Evolutionary conservation across 768 basidiomycete genomes (phyloP).

Genomic region (Pleurotus tuber-regium): DNA sequence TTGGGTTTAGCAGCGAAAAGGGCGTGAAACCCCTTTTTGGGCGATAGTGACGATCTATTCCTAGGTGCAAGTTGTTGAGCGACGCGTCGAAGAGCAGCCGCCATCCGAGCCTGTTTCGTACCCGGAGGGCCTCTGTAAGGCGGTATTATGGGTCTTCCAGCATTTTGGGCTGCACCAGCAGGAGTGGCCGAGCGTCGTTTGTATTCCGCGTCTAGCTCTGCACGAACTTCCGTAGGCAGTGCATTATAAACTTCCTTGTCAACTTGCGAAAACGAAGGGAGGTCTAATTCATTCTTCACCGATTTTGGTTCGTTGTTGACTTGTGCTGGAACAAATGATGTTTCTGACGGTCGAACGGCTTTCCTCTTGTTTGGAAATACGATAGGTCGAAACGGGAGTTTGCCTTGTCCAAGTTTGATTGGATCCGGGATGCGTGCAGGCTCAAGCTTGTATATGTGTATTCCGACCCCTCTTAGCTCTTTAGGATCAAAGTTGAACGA

Average conservation of each 20-base stretch:
- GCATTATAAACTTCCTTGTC: constrained; percentile 70
- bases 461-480: constrained; percentile 89
- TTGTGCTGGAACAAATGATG: constrained; percentile 13
- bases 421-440: constrained; percentile 32
- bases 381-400: constrained; percentile 52
- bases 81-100: constrained; percentile 52
- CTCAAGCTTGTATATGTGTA: constrained; percentile 90
- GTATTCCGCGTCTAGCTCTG: constrained; percentile 68
- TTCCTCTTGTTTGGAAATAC: constrained; percentile 8
- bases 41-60: constrained; percentile 37
- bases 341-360: background rate
- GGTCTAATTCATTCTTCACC: constrained; percentile 27
- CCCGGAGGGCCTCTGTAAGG: constrained; percentile 5
- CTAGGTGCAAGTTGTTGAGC: constrained; percentile 63
- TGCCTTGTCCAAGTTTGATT: constrained; percentile 48
- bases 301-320: background rate
- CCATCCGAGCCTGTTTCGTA: constrained; percentile 13
- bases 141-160: constrained; percentile 14
- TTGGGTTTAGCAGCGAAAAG: constrained; percentile 29
- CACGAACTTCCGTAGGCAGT: constrained; percentile 64
- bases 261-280: constrained; percentile 76
- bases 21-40: constrained; percentile 31
- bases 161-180: constrained; percentile 23
- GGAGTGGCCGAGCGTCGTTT: constrained; percentile 57
- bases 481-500: constrained; percentile 75